Percentiles rank a stretch among this genome's conserved stretches.
phyloP scores from a whole-genome alignment of 306 rosid species.

The Quercus bicolor region DNA sequence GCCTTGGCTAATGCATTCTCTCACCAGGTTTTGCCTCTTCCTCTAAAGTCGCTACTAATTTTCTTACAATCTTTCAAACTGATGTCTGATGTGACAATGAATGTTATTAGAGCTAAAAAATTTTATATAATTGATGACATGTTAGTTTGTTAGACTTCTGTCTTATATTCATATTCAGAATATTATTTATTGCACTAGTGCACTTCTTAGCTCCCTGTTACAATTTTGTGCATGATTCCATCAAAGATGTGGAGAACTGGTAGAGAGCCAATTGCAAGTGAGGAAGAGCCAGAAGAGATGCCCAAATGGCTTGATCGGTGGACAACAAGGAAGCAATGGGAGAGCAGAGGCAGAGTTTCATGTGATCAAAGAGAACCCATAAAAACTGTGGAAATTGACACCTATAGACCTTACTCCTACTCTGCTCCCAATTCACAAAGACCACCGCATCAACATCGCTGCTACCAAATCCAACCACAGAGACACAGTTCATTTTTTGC shows the following conservation, averaged over 20 bases:
- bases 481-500: slow-evolving; percentile 18
- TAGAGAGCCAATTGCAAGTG: slow-evolving; percentile 21
- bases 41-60: no score
- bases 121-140: no score
- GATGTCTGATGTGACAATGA: no score
- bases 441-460: slow-evolving; percentile 5
- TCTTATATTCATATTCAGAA: not conserved
- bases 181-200: not conserved
- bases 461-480: slow-evolving; percentile 1
- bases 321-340: slow-evolving; percentile 27
- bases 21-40: slow-evolving; percentile 29
- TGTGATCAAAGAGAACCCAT: slow-evolving; percentile 38
- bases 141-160: not conserved
- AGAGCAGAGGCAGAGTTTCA: slow-evolving; percentile 38
- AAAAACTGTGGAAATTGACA: slow-evolving; percentile 59
- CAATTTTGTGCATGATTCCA: not conserved
- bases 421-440: not conserved
- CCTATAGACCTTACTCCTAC: slow-evolving; percentile 33
- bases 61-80: no score
- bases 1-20: slow-evolving; percentile 47
- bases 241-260: slow-evolving; percentile 24
- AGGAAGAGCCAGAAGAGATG: slow-evolving; percentile 31
- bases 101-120: no score
- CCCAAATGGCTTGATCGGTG: slow-evolving; percentile 26
- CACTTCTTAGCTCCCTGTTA: not conserved